Conservation (phyloP, 2,329 filamentous ascomycete species). For the Fusarium annulatum region DNA sequence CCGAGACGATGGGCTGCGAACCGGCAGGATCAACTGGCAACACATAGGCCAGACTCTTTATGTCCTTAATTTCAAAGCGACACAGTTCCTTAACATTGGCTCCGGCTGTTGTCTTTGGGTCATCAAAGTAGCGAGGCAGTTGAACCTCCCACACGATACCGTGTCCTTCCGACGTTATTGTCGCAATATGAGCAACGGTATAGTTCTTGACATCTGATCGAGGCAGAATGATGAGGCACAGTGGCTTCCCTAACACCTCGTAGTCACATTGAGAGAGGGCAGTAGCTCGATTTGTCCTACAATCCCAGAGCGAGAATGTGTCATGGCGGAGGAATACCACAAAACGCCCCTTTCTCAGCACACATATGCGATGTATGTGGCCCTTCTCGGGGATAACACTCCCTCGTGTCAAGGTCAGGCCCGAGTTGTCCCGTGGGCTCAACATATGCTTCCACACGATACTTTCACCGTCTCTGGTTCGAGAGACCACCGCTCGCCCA, state of each 20-base stretch:
- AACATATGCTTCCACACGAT: conserved; percentile 82
- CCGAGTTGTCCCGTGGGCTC: conserved; percentile 54
- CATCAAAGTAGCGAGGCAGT: conserved; percentile 62
- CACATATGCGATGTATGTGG: conserved; percentile 82
- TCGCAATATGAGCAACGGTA: conserved; percentile 78
- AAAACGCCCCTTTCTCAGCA: conserved; percentile 81
- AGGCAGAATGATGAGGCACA: conserved; percentile 83
- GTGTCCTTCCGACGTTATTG: conserved; percentile 80
- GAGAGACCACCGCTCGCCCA: conserved; percentile 82
- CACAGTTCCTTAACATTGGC: conserved; percentile 72
- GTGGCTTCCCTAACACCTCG: conserved; percentile 72
- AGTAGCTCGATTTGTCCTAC: conserved; percentile 67
- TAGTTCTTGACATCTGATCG: conserved; percentile 66
- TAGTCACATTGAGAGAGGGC: conserved; percentile 66
- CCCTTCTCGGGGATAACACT: conserved; percentile 74
- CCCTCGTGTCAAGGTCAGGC: conserved; percentile 66
- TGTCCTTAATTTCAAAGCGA: conserved; percentile 72
- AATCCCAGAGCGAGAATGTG: conserved; percentile 83
- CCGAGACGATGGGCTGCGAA: conserved; percentile 74
- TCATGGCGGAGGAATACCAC: conserved; percentile 82
- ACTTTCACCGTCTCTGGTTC: conserved; percentile 81
- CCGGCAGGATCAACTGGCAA: conserved; percentile 90
- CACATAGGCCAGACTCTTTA: conserved; percentile 71
- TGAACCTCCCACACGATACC: conserved; percentile 85
- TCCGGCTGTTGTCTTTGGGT: conserved; percentile 37